These are phyloP conservation scores for Leccinum sublutescens DNA, from an alignment of 768 basidiomycete species.

Conservation along the genomic window DNA sequence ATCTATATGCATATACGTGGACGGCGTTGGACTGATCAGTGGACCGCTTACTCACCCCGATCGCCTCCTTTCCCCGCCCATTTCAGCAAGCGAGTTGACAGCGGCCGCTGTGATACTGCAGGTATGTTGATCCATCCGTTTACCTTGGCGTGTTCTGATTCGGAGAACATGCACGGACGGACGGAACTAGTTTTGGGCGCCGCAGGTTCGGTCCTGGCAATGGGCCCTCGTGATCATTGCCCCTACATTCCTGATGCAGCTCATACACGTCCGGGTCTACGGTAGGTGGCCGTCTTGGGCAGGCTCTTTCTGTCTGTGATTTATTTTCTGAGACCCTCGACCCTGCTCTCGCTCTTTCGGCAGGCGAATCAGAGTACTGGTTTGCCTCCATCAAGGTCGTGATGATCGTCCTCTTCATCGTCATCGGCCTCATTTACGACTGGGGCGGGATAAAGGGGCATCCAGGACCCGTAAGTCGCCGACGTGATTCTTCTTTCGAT, in stretches of 20 bases:
- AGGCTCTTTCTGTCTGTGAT: neutral
- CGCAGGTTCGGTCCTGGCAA: constrained; percentile 48
- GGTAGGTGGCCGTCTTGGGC: constrained; percentile 31
- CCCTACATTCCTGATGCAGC: constrained; percentile 50
- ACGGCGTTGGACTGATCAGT: neutral
- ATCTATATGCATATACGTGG: neutral
- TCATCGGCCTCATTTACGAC: constrained; percentile 59
- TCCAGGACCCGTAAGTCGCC: constrained; percentile 50
- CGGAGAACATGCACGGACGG: neutral
- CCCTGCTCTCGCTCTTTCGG: neutral
- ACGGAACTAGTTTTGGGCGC: constrained; percentile 41
- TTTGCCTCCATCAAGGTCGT: constrained; percentile 62
- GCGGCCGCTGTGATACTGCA: constrained; percentile 55
- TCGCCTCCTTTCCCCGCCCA: neutral
- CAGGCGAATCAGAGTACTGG: constrained; percentile 65
- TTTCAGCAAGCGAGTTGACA: constrained; percentile 53
- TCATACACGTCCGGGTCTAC: constrained; percentile 58
- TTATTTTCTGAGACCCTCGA: neutral
- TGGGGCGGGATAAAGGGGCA: constrained; percentile 60
- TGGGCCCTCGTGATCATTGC: constrained; percentile 56
- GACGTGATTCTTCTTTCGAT: neutral
- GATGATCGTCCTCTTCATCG: constrained; percentile 60
- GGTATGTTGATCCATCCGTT: constrained; percentile 21
- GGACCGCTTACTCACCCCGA: neutral
- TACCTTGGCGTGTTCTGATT: neutral